Percentiles rank a stretch among this genome's conserved stretches.
Conservation (phyloP, 2,329 filamentous ascomycete genomes). For the Escovopsis sp. region DNA sequence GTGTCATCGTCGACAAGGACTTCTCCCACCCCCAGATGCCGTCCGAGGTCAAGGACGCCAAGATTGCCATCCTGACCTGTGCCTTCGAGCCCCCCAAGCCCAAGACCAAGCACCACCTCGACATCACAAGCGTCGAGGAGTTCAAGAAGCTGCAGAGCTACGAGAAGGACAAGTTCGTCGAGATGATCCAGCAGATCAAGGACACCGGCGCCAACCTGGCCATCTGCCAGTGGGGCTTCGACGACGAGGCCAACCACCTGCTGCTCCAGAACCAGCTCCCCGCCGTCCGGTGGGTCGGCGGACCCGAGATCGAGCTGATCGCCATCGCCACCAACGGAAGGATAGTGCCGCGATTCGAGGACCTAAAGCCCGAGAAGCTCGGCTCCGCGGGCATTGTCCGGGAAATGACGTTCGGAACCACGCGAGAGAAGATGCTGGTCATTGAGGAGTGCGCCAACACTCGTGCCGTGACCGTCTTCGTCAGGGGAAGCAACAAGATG, state of each 20-base stretch:
- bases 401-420: conserved; percentile 94
- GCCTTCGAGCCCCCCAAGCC: conserved; percentile 98
- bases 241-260: conserved; percentile 96
- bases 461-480: conserved; percentile 87
- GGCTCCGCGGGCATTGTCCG: conserved; percentile 79
- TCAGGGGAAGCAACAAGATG: conserved; percentile 99
- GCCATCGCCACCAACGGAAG: conserved; percentile 96
- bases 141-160: conserved; percentile 97
- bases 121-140: conserved; percentile 93
- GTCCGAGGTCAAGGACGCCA: conserved; percentile 83
- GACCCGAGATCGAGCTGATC: conserved; percentile 95
- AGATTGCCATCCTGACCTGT: conserved; percentile 93
- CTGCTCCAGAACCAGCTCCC: conserved; percentile 92
- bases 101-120: conserved; percentile 98
- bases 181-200: conserved; percentile 99
- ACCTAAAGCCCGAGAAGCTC: conserved; percentile 80
- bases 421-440: conserved; percentile 97
- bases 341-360: conserved; percentile 94
- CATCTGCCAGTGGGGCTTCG: conserved; percentile 99
- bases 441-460: conserved; percentile 99
- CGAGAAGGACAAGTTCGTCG: conserved; percentile 88
- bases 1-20: conserved; percentile 98
- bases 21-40: conserved; percentile 99
- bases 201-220: conserved; percentile 91
- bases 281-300: conserved; percentile 94